These are phyloP conservation scores for Lonicera japonica DNA, from an alignment of 129 eudicot species.

Conservation along the genomic window DNA sequence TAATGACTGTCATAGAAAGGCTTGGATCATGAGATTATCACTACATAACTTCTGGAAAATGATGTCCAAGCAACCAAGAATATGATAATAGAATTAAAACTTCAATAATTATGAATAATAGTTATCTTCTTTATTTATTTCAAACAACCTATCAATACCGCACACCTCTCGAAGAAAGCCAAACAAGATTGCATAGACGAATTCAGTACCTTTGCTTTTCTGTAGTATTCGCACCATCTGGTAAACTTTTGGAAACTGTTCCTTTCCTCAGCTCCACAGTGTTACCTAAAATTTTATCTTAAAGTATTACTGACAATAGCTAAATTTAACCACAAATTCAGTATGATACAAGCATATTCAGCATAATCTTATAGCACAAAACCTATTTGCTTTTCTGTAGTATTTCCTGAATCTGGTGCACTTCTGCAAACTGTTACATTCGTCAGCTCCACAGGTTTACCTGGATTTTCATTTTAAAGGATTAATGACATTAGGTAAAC, in stretches of 20 bases:
- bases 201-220: slow-evolving; percentile 50
- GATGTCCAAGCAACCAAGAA: not conserved
- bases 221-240: slow-evolving; percentile 31
- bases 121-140: no score
- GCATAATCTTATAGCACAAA: not conserved
- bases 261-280: slow-evolving; percentile 26
- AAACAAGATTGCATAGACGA: not conserved
- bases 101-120: not conserved
- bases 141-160: not conserved
- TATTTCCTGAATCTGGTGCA: slow-evolving; percentile 25
- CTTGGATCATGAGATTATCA: not conserved
- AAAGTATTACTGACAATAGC: not conserved
- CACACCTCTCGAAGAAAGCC: slow-evolving; percentile 4
- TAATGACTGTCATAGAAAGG: not conserved
- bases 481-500: not conserved
- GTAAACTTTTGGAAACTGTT: slow-evolving; percentile 14
- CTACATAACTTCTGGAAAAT: not conserved
- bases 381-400: slow-evolving; percentile 58
- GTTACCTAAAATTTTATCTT: slow-evolving; percentile 23
- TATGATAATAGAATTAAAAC: not conserved
- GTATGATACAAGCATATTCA: not conserved
- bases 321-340: not conserved
- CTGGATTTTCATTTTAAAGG: slow-evolving; percentile 13
- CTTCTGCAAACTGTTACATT: slow-evolving; percentile 18
- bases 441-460: slow-evolving; percentile 26